Conservation (phyloP, 2,329 filamentous ascomycete genomes). For the Fusarium staphyleae region DNA sequence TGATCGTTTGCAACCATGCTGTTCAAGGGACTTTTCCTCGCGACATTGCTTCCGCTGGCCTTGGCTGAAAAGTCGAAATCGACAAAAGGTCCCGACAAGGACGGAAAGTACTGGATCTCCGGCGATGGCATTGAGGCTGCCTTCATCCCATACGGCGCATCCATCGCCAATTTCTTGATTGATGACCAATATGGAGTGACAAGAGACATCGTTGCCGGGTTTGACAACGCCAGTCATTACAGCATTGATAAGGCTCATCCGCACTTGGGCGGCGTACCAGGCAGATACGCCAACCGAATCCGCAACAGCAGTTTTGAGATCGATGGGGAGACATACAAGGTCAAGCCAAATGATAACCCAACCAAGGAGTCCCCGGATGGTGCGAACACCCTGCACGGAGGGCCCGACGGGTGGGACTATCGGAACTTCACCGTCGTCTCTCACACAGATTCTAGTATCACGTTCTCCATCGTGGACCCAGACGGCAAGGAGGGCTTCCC, state of each 20-base stretch:
- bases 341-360: conserved; percentile 69
- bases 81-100: conserved; percentile 54
- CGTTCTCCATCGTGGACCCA: conserved; percentile 75
- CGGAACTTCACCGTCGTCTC: conserved; percentile 79
- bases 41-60: conserved; percentile 23
- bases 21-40: conserved; percentile 25
- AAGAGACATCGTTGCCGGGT: conserved; percentile 76
- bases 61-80: conserved; percentile 18
- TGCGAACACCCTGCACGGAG: conserved; percentile 72
- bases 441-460: conserved; percentile 71
- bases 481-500: conserved; percentile 81
- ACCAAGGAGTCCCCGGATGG: conserved; percentile 58
- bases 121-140: conserved; percentile 70
- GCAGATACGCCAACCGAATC: conserved; percentile 83
- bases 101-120: conserved; percentile 76
- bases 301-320: conserved; percentile 76
- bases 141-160: conserved; percentile 79
- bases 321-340: conserved; percentile 66
- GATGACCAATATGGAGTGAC: conserved; percentile 71
- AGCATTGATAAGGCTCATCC: conserved; percentile 68
- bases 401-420: conserved; percentile 76
- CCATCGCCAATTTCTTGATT: conserved; percentile 74
- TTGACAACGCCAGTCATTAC: conserved; percentile 79
- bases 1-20: conserved; percentile 22
- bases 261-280: conserved; percentile 76